Percentiles rank a stretch among this genome's conserved stretches.
Evolutionary conservation across 2,329 filamentous ascomycete genomes (phyloP).

Genomic region (Colletotrichum costaricense): DNA sequence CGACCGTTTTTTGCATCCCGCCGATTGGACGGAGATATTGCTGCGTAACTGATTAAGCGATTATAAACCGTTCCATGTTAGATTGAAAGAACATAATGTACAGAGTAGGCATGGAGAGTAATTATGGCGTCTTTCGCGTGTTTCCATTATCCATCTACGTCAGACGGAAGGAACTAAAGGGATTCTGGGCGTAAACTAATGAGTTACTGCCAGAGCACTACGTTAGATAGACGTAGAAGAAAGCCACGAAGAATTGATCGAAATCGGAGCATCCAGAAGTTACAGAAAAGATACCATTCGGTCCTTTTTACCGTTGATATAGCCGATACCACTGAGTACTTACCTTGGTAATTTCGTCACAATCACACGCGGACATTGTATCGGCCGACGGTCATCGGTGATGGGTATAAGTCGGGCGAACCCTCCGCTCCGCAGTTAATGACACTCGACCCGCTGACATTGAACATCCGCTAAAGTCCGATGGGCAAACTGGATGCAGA

Average conservation of each 20-base stretch:
- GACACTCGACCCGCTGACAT: not conserved
- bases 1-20: conserved; percentile 1
- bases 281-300: too few relatives aligned
- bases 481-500: not conserved
- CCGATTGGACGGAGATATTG: conserved; percentile 32
- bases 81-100: not conserved
- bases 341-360: too few relatives aligned
- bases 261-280: too few relatives aligned
- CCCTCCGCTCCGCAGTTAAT: not conserved
- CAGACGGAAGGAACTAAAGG: too few relatives aligned
- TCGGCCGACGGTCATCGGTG: not conserved
- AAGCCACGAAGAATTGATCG: too few relatives aligned
- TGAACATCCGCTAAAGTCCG: not conserved
- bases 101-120: not conserved
- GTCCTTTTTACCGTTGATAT: too few relatives aligned
- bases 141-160: too few relatives aligned
- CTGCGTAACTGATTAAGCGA: conserved; percentile 20
- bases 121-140: not conserved
- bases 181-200: too few relatives aligned
- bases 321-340: too few relatives aligned
- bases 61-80: conserved; percentile 10
- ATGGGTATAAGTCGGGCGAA: not conserved
- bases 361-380: not conserved
- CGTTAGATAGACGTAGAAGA: too few relatives aligned
- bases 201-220: too few relatives aligned